Base-by-base conservation (phyloP, 768 basidiomycete species). In the Mycena maculata region DNA sequence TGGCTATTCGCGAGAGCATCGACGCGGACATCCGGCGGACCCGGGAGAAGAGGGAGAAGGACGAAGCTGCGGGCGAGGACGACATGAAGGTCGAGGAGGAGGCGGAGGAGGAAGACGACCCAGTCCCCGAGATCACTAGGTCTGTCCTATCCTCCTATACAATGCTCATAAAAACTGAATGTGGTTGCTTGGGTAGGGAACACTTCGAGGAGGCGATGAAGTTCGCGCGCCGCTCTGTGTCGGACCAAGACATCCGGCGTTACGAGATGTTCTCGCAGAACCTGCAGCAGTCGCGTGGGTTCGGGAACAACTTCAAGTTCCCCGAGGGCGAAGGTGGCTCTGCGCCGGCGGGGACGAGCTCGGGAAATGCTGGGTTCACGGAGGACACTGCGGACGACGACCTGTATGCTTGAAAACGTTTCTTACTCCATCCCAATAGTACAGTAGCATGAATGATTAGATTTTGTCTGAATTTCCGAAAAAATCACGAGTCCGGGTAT, bases 141-240 rank as follows among this genome's bases (percentile, higher is more conserved):
- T 90, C 74, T 27, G 63, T 66, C 59, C 33, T 86, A 77, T 56
- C 23, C 59, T 9, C 71, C 52, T 41, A 12, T 55, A n/a, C 1
- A 39, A 27, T 50, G 7, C 72, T 25, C 33, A 36, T n/a, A n/a
- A n/a, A n/a, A n/a, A n/a, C n/a, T n/a, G n/a, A n/a, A 74, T 22
- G 73, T 56, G n/a, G 38, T 67, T n/a, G 50, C 28, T 49, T 65
- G 27, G 58, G n/a, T 64, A 90, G 90, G 75, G 95, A 91, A 0
- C 97, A 99, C 86, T 99, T 99, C 73, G 97, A 99, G 82, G 97
- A 99, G 81, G 96, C 98, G 2, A 99, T 99, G 96, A 91, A 92
- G 81, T 99, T 88, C 74, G 96, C 98, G 68, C 92, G 98, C 78
- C 92, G 98, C 57, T 98, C 96, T 15, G 97, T 99, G 60, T 96